These are phyloP conservation scores for Geotrichum ghanense DNA, from an alignment of 805 yeast species.

Conservation along the genomic window DNA sequence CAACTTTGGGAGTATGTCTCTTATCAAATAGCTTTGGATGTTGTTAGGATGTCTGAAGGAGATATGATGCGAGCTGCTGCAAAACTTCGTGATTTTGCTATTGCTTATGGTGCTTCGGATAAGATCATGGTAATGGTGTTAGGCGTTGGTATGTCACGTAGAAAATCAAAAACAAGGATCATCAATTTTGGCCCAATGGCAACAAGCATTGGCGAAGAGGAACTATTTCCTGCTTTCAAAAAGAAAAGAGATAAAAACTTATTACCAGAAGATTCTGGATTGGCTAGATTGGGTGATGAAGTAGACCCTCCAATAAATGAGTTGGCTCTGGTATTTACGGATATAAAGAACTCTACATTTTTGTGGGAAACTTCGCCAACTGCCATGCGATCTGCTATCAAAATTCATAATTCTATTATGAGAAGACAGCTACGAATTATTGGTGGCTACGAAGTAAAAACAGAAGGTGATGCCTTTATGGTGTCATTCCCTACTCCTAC, in stretches of 20 bases:
- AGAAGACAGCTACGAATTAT: constrained; percentile 82
- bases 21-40: constrained; percentile 80
- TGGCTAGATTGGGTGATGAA: constrained; percentile 71
- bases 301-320: constrained; percentile 93
- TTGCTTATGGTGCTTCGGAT: constrained; percentile 79
- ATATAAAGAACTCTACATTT: constrained; percentile 85
- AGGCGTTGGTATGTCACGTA: constrained; percentile 29
- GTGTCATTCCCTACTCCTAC: constrained; percentile 92
- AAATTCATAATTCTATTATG: constrained; percentile 89
- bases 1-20: constrained; percentile 80
- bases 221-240: constrained; percentile 22
- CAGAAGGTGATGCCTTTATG: constrained; percentile 99
- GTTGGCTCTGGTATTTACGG: constrained; percentile 92
- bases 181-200: constrained; percentile 6
- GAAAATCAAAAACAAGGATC: constrained; percentile 7
- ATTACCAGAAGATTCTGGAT: constrained; percentile 57
- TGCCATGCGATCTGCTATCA: constrained; percentile 95
- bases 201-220: constrained; percentile 19
- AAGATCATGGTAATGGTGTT: constrained; percentile 74
- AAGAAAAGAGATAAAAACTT: constrained; percentile 41
- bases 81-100: constrained; percentile 84
- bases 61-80: constrained; percentile 90
- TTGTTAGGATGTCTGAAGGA: constrained; percentile 60
- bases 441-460: constrained; percentile 97
- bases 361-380: constrained; percentile 89